Percentiles rank a stretch among this genome's conserved stretches.
phyloP scores from a whole-genome alignment of 768 basidiomycete genomes.

The Hypsizygus marmoreus region DNA sequence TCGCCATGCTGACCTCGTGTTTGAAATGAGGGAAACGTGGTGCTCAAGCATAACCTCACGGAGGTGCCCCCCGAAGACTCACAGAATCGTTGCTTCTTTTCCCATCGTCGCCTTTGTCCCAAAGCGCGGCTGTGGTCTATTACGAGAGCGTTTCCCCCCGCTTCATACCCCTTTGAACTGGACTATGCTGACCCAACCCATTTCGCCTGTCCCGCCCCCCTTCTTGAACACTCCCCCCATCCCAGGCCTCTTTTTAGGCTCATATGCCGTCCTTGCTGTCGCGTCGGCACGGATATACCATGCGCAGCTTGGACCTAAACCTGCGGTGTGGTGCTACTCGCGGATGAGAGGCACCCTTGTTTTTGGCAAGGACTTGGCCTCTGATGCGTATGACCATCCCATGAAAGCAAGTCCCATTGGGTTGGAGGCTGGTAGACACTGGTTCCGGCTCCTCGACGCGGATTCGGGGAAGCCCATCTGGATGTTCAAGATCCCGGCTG shows the following conservation, averaged over 20 bases:
- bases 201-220: conserved; percentile 14
- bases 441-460: conserved; percentile 67
- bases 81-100: conserved; percentile 16
- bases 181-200: conserved; percentile 18
- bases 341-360: conserved; percentile 61
- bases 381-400: conserved; percentile 32
- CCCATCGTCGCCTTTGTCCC: conserved; percentile 9
- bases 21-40: conserved; percentile 17
- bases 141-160: conserved; percentile 3
- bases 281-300: conserved; percentile 65
- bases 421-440: conserved; percentile 39
- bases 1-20: conserved; percentile 15
- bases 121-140: conserved; percentile 12
- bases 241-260: conserved; percentile 19
- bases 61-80: conserved; percentile 4
- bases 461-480: conserved; percentile 62
- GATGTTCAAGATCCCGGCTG: conserved; percentile 63
- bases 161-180: too few species aligned
- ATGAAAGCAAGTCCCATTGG: conserved; percentile 13
- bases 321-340: conserved; percentile 59
- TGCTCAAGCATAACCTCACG: conserved; percentile 14
- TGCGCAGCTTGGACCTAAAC: conserved; percentile 49
- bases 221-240: conserved; percentile 13
- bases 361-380: conserved; percentile 52
- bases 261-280: conserved; percentile 51